Percentiles rank a stretch among this genome's conserved stretches.
Evolutionary conservation across 441 rosid species (phyloP).

Genomic region (Gossypium aridum): DNA sequence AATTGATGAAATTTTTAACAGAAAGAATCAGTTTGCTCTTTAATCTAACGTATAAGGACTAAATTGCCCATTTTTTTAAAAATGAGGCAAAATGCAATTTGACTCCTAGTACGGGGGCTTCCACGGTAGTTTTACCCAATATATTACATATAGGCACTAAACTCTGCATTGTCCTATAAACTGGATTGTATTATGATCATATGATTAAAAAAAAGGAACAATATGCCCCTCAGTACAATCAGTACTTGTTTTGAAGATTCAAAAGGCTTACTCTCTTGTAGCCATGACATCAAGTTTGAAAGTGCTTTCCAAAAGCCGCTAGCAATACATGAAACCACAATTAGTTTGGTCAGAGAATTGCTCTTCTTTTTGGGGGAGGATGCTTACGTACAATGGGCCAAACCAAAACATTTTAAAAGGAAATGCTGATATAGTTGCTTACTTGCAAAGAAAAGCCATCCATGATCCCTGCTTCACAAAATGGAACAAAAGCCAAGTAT

Average conservation of each 20-base stretch:
- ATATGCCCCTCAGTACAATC: not conserved
- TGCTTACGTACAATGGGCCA: not conserved
- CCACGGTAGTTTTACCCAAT: not conserved
- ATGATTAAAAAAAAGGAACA: not conserved
- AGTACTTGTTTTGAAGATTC: conserved; percentile 3
- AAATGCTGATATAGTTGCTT: conserved; percentile 18
- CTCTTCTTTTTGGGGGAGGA: not conserved
- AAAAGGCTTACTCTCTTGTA: conserved; percentile 69
- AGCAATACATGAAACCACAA: conserved; percentile 25
- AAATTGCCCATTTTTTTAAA: no score
- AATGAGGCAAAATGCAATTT: no score
- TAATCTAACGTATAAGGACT: no score
- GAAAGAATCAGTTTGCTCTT: no score
- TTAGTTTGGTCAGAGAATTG: conserved; percentile 4
- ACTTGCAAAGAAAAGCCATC: conserved; percentile 90
- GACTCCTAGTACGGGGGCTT: no score
- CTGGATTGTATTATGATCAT: not conserved
- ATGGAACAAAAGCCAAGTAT: conserved; percentile 87
- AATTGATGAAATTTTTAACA: no score
- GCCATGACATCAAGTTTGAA: conserved; percentile 84
- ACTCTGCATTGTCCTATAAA: not conserved
- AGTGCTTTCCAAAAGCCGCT: conserved; percentile 89
- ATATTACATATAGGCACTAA: not conserved
- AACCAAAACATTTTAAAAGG: not conserved
- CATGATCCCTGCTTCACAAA: conserved; percentile 75